phyloP scores from a whole-genome alignment of 768 basidiomycete species.

The Pulveroboletus ravenelii region DNA sequence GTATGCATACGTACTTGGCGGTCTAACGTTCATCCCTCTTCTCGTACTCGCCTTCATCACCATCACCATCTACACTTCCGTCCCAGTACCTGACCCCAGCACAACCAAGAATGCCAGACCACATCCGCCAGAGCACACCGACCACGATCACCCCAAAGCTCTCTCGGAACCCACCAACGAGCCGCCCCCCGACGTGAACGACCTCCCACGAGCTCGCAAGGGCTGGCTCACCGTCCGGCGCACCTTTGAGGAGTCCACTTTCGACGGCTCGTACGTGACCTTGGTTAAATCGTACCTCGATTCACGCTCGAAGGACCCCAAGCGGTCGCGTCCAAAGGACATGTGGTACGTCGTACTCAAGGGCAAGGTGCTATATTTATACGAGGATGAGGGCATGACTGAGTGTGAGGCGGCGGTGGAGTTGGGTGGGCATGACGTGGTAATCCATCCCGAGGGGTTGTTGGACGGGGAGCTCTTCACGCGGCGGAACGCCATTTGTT shows the following conservation, averaged over 20 bases:
- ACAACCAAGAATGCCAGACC: constrained; percentile 36
- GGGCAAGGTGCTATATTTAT: constrained; percentile 85
- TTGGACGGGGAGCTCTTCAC: constrained; percentile 88
- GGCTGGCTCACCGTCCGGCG: constrained; percentile 82
- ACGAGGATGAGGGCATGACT: constrained; percentile 87
- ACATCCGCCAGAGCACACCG: constrained; percentile 7
- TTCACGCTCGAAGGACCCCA: constrained; percentile 79
- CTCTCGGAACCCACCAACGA: constrained; percentile 24
- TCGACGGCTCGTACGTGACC: constrained; percentile 71
- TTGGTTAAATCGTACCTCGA: constrained; percentile 77
- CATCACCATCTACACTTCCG: constrained; percentile 75
- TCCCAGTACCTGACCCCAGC: constrained; percentile 64
- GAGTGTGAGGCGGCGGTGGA: constrained; percentile 93
- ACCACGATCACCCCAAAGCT: constrained; percentile 28
- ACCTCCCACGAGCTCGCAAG: constrained; percentile 61
- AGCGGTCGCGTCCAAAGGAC: constrained; percentile 80
- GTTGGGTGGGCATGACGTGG: constrained; percentile 71
- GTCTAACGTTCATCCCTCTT: constrained; percentile 85
- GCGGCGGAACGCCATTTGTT: constrained; percentile 82
- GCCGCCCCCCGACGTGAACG: constrained; percentile 37
- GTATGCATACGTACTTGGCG: constrained; percentile 86
- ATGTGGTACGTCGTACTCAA: constrained; percentile 92
- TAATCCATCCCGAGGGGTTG: constrained; percentile 68
- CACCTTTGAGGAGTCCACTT: constrained; percentile 63
- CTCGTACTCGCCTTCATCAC: constrained; percentile 53